A percentile compares a stretch with the other conserved stretches of the same genome.
These are phyloP conservation scores for Fusarium armeniacum DNA, from an alignment of 2,329 filamentous ascomycete species.

Conservation along the genomic window DNA sequence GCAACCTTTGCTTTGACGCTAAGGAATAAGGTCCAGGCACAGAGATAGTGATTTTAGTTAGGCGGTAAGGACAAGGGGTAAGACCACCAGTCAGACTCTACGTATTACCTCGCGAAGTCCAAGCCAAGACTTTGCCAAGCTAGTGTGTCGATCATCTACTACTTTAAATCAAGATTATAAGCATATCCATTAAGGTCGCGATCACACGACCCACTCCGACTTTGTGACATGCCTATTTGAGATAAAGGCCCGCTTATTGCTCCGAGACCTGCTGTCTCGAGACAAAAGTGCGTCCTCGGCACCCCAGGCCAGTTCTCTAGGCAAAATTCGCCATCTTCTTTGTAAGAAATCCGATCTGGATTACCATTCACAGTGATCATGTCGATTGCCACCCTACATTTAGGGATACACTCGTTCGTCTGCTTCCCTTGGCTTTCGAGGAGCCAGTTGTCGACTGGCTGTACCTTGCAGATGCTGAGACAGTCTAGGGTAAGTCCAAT, in stretches of 20 bases:
- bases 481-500: not conserved
- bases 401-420: not conserved
- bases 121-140: conserved; percentile 12
- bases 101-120: not conserved
- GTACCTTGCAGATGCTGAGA: not conserved
- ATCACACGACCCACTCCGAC: not conserved
- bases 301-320: not conserved
- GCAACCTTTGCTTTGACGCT: not conserved
- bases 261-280: not conserved
- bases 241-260: conserved; percentile 1
- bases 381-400: not conserved
- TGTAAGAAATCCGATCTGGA: not conserved
- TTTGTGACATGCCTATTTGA: conserved; percentile 8
- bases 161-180: conserved; percentile 19
- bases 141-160: conserved; percentile 12
- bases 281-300: not conserved
- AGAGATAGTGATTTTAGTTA: conserved; percentile 2
- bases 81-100: conserved; percentile 12
- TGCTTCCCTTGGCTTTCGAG: not conserved
- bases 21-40: conserved; percentile 4
- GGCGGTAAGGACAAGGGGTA: not conserved
- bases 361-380: not conserved
- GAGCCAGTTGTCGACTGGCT: not conserved
- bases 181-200: not conserved
- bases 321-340: not conserved